phyloP scores from a whole-genome alignment of 345 rosid genomes.

The Sisymbrium altissimum region DNA sequence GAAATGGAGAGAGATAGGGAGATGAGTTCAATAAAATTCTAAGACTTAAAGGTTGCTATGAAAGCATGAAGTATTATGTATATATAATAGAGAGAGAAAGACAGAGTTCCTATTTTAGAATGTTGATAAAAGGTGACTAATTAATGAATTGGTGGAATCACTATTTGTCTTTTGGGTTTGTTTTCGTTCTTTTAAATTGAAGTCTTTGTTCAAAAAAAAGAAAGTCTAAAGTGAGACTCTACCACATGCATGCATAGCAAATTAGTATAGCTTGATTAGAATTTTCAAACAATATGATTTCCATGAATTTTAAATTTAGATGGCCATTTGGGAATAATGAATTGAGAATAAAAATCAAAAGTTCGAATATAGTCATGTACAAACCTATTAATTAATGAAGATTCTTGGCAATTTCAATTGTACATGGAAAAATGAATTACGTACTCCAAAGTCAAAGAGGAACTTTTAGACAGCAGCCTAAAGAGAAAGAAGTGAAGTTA shows the following conservation, averaged over 20 bases:
- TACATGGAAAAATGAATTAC: neutral
- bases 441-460: constrained; percentile 20
- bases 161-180: constrained; percentile 11
- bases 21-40: neutral
- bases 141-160: constrained; percentile 15
- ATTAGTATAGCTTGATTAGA: constrained; percentile 1
- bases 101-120: constrained; percentile 8
- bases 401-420: constrained; percentile 17
- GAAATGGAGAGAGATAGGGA: constrained; percentile 4
- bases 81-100: constrained; percentile 19
- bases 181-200: neutral
- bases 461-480: constrained; percentile 5
- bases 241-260: constrained; percentile 25
- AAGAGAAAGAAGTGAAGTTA: constrained; percentile 7
- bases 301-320: constrained; percentile 12
- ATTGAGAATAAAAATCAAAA: neutral
- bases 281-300: constrained; percentile 15
- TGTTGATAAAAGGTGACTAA: constrained; percentile 19
- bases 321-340: neutral
- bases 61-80: neutral
- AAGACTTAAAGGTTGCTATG: constrained; percentile 1
- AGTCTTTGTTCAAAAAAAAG: too few species aligned
- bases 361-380: constrained; percentile 1
- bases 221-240: constrained; percentile 8
- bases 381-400: neutral